Evolutionary conservation across 768 basidiomycete species (phyloP).

Genomic region (Mycena venus): DNA sequence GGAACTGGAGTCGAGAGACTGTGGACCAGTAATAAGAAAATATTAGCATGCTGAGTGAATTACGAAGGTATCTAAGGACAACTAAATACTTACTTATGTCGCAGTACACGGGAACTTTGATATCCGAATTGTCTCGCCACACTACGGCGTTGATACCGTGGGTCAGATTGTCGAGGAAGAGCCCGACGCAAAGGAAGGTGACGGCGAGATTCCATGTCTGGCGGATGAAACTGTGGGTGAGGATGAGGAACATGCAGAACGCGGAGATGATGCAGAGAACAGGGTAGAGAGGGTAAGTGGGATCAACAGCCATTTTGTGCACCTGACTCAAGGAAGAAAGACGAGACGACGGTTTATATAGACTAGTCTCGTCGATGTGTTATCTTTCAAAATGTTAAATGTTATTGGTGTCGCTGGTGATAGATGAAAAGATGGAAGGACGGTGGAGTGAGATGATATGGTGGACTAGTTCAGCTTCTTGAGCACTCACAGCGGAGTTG

Average conservation of each 20-base stretch:
- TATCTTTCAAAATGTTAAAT: background rate
- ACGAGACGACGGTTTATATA: slow-evolving; percentile 17
- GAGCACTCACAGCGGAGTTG: background rate
- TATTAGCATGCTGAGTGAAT: background rate
- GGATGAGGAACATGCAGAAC: slow-evolving; percentile 26
- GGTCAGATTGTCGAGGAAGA: slow-evolving; percentile 20
- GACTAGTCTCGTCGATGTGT: background rate
- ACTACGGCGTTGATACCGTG: slow-evolving; percentile 22
- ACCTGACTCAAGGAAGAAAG: slow-evolving; percentile 7
- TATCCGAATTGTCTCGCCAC: slow-evolving; percentile 23
- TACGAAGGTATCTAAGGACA: background rate
- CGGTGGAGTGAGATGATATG: background rate
- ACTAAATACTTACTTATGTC: slow-evolving; percentile 12
- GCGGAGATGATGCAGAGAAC: slow-evolving; percentile 23
- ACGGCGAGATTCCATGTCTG: slow-evolving; percentile 26
- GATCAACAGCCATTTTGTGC: slow-evolving; percentile 18
- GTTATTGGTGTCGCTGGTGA: slow-evolving; percentile 1
- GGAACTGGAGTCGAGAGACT: slow-evolving; percentile 26
- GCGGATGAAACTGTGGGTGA: slow-evolving; percentile 24
- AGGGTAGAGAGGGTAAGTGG: slow-evolving; percentile 27
- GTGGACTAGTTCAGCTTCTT: background rate
- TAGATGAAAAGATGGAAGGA: slow-evolving; percentile 17
- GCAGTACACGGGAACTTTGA: slow-evolving; percentile 27
- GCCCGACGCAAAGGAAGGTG: slow-evolving; percentile 22
- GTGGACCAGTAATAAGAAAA: background rate